Base-by-base conservation (phyloP, 139 green algal species). In the Coccomyxa sp. region DNA sequence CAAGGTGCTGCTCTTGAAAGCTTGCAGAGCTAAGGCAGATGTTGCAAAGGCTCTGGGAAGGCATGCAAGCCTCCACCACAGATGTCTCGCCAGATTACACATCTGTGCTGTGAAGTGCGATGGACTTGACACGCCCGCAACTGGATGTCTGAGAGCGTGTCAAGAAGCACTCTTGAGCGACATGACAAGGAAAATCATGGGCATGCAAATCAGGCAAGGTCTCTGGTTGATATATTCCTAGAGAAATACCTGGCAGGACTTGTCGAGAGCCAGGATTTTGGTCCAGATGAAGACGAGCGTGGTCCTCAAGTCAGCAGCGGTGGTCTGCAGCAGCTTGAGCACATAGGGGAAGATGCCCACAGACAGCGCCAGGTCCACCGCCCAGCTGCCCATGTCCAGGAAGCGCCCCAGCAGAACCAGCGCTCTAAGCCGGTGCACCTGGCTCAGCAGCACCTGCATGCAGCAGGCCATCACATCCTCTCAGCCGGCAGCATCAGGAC, bases 341-440 rank as follows among this genome's bases (percentile, higher is more conserved):
- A 99, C 96, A 86, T 99, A 99, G 13, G 97, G 97, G 88, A 99
- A 99, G 81, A 99, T 99, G 86, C 97, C 97, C 13, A 99, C 97
- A 10, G 88, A 95, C 45, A 99, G 91, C 16, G 97, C 96, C 66
- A 98, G 91, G 88, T 99, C 96, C 66, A 99, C 97, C 0, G 96
- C 97, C 96, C 97, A 99, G 30, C 91, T 81, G 23, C 97, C 97
- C 95, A 99, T 97, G 90, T 99, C 97, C 45, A 99, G 87, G 90
- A 99, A 99, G 68, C 95, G 90, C 0, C 94, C 95, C 31, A 99
- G 88, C 82, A 99, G 94, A 82, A 97, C 91, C 67, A 99, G 91
- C 57, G 97, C 97, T 13, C 95, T 87, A 84, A 99, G 86, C 9
- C 97, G 87, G 87, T 99, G 97, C 80, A 96, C 92, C 87, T 99